Conservation (phyloP, 495 filamentous ascomycete genomes). For the Aspergillus biplanus region DNA sequence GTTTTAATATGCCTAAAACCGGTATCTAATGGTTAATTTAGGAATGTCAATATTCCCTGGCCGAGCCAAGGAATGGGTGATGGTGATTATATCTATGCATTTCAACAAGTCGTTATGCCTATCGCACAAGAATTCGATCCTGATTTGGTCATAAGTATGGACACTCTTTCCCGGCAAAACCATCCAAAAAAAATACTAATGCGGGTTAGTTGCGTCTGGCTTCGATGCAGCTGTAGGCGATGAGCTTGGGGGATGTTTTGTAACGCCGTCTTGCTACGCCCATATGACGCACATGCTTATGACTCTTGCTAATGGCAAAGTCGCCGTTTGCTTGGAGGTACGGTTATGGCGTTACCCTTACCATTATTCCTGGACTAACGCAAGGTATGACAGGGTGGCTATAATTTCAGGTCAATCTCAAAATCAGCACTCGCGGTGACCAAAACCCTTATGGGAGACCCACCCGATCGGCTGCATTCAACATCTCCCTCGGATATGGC, state of each 20-base stretch:
- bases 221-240: slow-evolving; percentile 97
- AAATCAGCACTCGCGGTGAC: slow-evolving; percentile 90
- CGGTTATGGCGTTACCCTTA: slow-evolving; percentile 5
- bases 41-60: slow-evolving; percentile 97
- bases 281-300: slow-evolving; percentile 99
- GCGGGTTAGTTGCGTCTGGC: slow-evolving; percentile 74
- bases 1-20: neutral
- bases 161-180: neutral
- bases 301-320: slow-evolving; percentile 87
- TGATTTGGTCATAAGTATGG: slow-evolving; percentile 81
- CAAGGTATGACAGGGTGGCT: slow-evolving; percentile 66
- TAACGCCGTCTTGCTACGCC: slow-evolving; percentile 87
- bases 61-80: slow-evolving; percentile 90
- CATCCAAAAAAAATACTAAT: slow-evolving; percentile 10
- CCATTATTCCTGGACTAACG: neutral
- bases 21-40: slow-evolving; percentile 34
- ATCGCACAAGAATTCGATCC: slow-evolving; percentile 91
- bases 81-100: slow-evolving; percentile 94
- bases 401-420: slow-evolving; percentile 91
- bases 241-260: slow-evolving; percentile 87
- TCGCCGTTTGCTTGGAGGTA: slow-evolving; percentile 87
- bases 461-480: slow-evolving; percentile 72
- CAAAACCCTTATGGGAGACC: slow-evolving; percentile 91
- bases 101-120: slow-evolving; percentile 97
- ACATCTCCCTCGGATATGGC: slow-evolving; percentile 48